Base-by-base conservation (phyloP, 805 yeast species). In the Schwanniomyces polymorphus region DNA sequence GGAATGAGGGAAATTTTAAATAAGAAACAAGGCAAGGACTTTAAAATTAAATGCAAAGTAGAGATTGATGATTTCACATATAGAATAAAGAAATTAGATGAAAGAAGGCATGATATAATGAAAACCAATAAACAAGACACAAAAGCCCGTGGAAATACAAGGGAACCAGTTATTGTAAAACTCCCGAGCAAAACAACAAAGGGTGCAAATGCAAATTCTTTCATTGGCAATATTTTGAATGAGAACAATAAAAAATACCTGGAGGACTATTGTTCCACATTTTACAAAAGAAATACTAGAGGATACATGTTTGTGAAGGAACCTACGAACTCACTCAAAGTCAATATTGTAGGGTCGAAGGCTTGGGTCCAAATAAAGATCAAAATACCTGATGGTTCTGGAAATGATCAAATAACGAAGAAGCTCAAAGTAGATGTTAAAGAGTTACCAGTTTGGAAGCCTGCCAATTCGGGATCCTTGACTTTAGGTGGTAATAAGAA, bases 271-370 rank as follows among this genome's bases (percentile, higher is more conserved):
- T 63, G 70, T 47, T 61, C 68, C 14, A 67, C 70, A 5, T 67
- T 67, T 50, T 67, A 67, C 53, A 65, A 64, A 41, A 48, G 72
- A 38, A 67, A 67, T 38, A 41, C 46, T 12, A 63, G 61, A 38
- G 69, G 70, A 14, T 67, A 65, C 46, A 67, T 67, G 72, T 67
- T 67, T 46, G 61, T 60, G n/a, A 58, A 58, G 37, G 72, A 67
- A 42, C 60, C 68, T 9, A 59, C 60, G 10, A 63, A 53, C 44
- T 54, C 66, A 5, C 47, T 63, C 21, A 61, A 61, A 39, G 65
- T 63, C n/a, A 60, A 61, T 37, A 46, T 55, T 3, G 52, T 57
- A 7, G 64, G 62, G 1, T 46, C 44, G 3, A 58, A 58, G 43
- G 58, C 63, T 18, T 63, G 66, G 66, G 66, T 61, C 6, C 60